These are phyloP conservation scores for Eucalyptus marginata DNA, from an alignment of 345 rosid species.

Conservation along the genomic window DNA sequence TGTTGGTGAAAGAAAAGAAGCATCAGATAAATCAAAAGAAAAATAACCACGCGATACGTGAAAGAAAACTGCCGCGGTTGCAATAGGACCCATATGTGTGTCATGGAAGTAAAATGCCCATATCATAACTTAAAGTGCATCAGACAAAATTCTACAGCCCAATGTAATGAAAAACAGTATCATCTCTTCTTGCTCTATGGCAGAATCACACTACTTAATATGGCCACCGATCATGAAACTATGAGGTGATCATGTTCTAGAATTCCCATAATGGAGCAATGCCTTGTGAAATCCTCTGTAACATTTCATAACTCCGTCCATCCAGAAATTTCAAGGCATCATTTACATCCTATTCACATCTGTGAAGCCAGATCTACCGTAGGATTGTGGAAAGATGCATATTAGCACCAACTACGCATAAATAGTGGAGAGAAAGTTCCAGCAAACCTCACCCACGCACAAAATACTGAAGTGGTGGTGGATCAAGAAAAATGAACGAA, in stretches of 20 bases:
- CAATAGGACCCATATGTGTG: not conserved
- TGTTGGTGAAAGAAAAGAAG: not conserved
- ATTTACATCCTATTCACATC: not conserved
- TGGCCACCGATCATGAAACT: not conserved
- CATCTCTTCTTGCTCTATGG: not conserved
- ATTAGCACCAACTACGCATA: not conserved
- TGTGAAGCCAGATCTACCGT: not conserved
- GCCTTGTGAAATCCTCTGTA: not conserved
- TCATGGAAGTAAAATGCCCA: not conserved
- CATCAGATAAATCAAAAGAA: not conserved
- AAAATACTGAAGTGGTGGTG: not conserved
- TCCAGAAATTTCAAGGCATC: not conserved
- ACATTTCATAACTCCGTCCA: not conserved
- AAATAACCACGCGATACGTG: not conserved
- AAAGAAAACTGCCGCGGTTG: not conserved
- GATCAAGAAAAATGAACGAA: not conserved
- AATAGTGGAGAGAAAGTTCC: not conserved
- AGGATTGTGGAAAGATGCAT: not conserved
- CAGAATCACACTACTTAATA: not conserved
- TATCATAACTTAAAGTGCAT: not conserved
- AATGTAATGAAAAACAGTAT: not conserved
- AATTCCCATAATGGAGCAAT: not conserved
- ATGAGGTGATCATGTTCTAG: not conserved
- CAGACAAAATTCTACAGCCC: not conserved
- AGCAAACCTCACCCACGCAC: not conserved